These are phyloP conservation scores for Botryosphaeria dothidea DNA, from an alignment of 2,329 filamentous ascomycete genomes.

Conservation along the genomic window DNA sequence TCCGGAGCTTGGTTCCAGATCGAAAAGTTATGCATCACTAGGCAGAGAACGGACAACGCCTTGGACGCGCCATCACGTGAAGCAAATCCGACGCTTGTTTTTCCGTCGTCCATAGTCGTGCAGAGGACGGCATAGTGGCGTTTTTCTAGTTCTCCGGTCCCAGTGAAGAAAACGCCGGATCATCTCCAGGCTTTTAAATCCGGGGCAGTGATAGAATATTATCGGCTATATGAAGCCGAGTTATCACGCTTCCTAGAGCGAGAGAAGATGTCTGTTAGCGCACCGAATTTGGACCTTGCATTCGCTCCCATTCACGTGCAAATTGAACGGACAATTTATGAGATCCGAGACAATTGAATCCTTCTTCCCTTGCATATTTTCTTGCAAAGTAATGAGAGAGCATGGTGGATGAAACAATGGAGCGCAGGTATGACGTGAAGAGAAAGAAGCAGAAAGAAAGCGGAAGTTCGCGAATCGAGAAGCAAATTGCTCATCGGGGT, in stretches of 20 bases:
- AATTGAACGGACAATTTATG: not conserved
- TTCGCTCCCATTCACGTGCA: not conserved
- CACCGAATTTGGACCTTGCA: not conserved
- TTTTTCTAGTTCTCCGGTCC: not conserved
- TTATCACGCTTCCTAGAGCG: not conserved
- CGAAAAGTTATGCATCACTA: conserved; percentile 9
- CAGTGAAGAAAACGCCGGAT: not conserved
- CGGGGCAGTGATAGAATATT: not conserved
- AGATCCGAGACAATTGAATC: no score
- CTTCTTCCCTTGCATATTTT: no score
- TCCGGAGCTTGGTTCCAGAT: not conserved
- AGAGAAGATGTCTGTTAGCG: not conserved
- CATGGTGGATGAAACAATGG: not conserved
- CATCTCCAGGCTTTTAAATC: not conserved
- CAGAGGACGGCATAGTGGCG: not conserved
- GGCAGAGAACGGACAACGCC: not conserved
- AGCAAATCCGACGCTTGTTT: not conserved
- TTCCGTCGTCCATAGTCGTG: not conserved
- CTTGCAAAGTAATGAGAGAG: not conserved
- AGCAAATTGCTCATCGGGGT: not conserved
- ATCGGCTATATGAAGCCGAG: not conserved
- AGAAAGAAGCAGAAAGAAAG: not conserved
- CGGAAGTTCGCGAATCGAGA: not conserved
- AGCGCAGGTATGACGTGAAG: not conserved
- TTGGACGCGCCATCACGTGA: not conserved